Base-by-base conservation (phyloP, 441 rosid genomes). In the Omphalea diandra region DNA sequence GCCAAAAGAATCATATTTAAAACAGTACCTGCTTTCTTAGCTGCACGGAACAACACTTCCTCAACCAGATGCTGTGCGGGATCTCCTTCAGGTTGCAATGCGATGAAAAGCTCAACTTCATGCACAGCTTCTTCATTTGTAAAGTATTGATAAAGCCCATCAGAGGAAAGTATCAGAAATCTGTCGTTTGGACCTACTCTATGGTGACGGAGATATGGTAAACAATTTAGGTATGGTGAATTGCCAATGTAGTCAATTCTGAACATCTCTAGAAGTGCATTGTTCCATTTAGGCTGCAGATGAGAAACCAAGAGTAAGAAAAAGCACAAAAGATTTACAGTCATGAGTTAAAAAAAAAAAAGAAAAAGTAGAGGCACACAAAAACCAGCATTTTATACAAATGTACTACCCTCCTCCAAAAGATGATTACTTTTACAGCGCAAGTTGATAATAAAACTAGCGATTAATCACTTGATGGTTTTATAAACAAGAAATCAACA, bases 21-120 rank as follows among this genome's bases (percentile, higher is more conserved):
- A n/a, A 29, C 52, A 11, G 11, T 88, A 92, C 98, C 99, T 4
- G 99, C 98, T 87, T 90, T 90, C 82, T 92, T 88, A 1, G 99
- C 98, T 31, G 99, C 99, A 7, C 98, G 97, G 74, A 89, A 88
- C 27, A 94, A 81, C 36, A 89, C 89, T 75, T 92, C 91, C 76
- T 94, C 98, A 3, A 94, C 79, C 61, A 94, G 89, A 67, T 94
- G 99, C 63, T 92, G 98, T 0, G 99, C 99, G 8, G 99, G 99
- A 79, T 94, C 99, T 46, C 98, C 99, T 77, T 90, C 97, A 1
- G 99, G 99, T 71, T 89, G 91, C 69, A 87, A 64, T 1, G 83
- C 36, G 40, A 94, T 84, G 89, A 89, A 94, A 55, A 82, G 87
- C 67, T 94, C 94, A 1, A 94, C 98, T 69, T 88, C 94, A 2